Evolutionary conservation across 257 asterid species (phyloP).

Genomic region (Euphrasia confusa): DNA sequence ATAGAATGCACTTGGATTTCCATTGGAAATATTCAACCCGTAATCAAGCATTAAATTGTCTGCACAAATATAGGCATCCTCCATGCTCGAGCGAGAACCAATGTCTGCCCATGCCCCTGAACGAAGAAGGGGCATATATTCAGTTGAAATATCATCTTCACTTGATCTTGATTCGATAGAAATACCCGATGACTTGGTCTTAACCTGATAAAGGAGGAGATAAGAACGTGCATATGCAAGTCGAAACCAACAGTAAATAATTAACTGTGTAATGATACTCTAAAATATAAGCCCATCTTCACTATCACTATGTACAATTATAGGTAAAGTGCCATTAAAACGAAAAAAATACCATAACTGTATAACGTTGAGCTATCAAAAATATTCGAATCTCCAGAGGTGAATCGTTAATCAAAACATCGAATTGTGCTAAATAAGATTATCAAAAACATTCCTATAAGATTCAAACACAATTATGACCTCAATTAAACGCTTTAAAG

Average conservation of each 20-base stretch:
- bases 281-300: conserved; percentile 6
- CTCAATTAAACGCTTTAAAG: background rate
- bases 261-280: background rate
- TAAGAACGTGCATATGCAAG: background rate
- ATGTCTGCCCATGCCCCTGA: conserved; percentile 90
- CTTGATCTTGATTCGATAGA: conserved; percentile 38
- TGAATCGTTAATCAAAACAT: background rate
- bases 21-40: conserved; percentile 32
- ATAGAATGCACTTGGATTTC: conserved; percentile 65
- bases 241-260: background rate
- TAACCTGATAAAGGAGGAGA: conserved; percentile 39
- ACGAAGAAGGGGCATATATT: conserved; percentile 60
- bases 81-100: conserved; percentile 83
- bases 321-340: background rate
- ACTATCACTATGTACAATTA: background rate
- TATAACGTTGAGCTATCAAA: background rate
- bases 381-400: background rate
- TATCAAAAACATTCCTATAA: conserved; percentile 7
- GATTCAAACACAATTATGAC: conserved; percentile 1
- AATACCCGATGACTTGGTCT: conserved; percentile 32
- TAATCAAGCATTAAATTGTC: conserved; percentile 58
- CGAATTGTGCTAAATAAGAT: conserved; percentile 6
- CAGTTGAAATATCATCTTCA: conserved; percentile 35
- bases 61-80: conserved; percentile 68
- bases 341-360: conserved; percentile 1